Conservation (phyloP, 805 yeast species). For the Wickerhamiella lipophila region DNA sequence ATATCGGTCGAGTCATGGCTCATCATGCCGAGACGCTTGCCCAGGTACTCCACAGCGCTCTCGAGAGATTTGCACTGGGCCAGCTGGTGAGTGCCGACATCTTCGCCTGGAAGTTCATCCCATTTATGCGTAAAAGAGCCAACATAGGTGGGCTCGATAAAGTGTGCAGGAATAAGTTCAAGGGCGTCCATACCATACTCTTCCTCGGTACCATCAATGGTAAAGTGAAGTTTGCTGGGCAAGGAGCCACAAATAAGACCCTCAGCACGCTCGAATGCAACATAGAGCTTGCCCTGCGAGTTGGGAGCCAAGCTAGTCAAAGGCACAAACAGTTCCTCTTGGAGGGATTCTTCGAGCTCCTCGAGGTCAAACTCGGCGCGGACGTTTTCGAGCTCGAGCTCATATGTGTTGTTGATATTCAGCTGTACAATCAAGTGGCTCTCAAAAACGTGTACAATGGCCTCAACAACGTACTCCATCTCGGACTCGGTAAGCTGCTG, state of each 20-base stretch:
- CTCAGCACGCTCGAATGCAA: conserved; percentile 53
- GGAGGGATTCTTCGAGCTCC: conserved; percentile 46
- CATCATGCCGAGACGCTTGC: conserved; percentile 44
- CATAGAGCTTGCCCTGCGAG: conserved; percentile 61
- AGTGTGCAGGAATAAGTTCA: conserved; percentile 67
- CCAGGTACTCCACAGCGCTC: conserved; percentile 46
- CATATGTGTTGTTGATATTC: conserved; percentile 75
- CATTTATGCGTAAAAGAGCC: conserved; percentile 62
- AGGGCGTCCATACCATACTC: conserved; percentile 84
- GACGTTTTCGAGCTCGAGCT: conserved; percentile 64
- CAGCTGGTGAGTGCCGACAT: conserved; percentile 54
- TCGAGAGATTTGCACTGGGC: conserved; percentile 36
- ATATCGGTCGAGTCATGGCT: conserved; percentile 64
- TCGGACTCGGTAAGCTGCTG: conserved; percentile 77
- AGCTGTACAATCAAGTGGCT: conserved; percentile 66
- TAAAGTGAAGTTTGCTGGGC: conserved; percentile 56
- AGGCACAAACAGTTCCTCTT: conserved; percentile 65
- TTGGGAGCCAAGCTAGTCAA: conserved; percentile 61
- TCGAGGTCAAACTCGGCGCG: conserved; percentile 35
- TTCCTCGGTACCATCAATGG: conserved; percentile 73
- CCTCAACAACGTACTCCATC: conserved; percentile 82
- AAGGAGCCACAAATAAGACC: conserved; percentile 36
- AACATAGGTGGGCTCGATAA: conserved; percentile 59
- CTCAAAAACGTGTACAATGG: conserved; percentile 70
- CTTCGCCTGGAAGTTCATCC: conserved; percentile 56